A percentile compares a stretch with the other conserved stretches of the same genome.
phyloP scores from a whole-genome alignment of 176 grass and related monocot species.

The Poa annua region DNA sequence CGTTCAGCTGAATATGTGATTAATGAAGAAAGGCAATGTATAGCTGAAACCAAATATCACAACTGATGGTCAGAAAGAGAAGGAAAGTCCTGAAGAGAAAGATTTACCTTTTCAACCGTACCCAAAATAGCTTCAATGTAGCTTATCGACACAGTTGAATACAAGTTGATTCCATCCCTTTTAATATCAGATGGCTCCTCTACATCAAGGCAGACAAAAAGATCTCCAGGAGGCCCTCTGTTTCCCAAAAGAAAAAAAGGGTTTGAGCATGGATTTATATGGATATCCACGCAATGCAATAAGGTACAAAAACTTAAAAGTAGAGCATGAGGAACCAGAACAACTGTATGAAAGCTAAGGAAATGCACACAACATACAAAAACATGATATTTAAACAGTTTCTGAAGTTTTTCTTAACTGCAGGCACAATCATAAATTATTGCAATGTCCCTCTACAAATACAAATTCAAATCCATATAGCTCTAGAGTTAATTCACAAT shows the following conservation, averaged over 20 bases:
- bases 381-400: conserved; percentile 7
- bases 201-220: conserved; percentile 96
- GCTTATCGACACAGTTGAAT: conserved; percentile 83
- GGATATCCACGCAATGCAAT: neutral
- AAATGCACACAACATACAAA: conserved; percentile 24
- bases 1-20: conserved; percentile 28
- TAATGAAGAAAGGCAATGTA: conserved; percentile 24
- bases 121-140: conserved; percentile 97
- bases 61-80: conserved; percentile 24
- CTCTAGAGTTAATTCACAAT: neutral
- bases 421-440: conserved; percentile 7
- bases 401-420: conserved; percentile 20
- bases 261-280: conserved; percentile 30
- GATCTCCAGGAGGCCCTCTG: conserved; percentile 94
- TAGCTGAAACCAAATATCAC: conserved; percentile 27
- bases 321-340: conserved; percentile 23
- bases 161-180: conserved; percentile 96
- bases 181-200: conserved; percentile 92
- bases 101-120: conserved; percentile 62
- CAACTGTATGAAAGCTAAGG: conserved; percentile 26
- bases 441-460: neutral
- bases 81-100: conserved; percentile 26
- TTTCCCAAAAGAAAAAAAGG: conserved; percentile 31
- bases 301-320: conserved; percentile 18
- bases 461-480: neutral